phyloP scores from a whole-genome alignment of 78 protist species.

The Pelomyxa schiedti region DNA sequence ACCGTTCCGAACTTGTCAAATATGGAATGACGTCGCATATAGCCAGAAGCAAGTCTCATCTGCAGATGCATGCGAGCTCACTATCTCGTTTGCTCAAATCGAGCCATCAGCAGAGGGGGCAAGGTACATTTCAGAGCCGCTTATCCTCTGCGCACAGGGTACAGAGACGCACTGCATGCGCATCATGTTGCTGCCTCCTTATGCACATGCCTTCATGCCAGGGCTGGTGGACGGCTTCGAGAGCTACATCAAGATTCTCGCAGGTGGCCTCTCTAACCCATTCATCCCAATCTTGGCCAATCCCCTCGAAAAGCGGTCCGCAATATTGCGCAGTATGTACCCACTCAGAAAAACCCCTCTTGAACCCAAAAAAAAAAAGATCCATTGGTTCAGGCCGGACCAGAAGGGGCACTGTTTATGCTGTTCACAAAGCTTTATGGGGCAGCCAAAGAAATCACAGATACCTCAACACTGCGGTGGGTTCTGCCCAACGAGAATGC shows the following conservation, averaged over 20 bases:
- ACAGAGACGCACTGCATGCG: background rate
- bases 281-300: background rate
- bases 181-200: background rate
- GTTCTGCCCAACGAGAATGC: background rate
- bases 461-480: background rate
- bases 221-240: background rate
- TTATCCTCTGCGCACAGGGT: background rate
- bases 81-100: too few relatives aligned
- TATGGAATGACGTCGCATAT: background rate
- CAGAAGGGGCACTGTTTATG: background rate
- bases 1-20: background rate
- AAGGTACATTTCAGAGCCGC: too few relatives aligned
- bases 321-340: background rate
- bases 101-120: too few relatives aligned
- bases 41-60: background rate
- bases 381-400: background rate
- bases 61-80: background rate
- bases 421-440: background rate
- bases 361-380: background rate
- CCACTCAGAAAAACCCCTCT: background rate
- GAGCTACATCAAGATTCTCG: background rate
- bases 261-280: background rate
- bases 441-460: background rate
- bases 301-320: background rate
- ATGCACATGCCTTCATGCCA: background rate